phyloP scores from a whole-genome alignment of 176 grass and related monocot genomes.

The Eleusine coracana region DNA sequence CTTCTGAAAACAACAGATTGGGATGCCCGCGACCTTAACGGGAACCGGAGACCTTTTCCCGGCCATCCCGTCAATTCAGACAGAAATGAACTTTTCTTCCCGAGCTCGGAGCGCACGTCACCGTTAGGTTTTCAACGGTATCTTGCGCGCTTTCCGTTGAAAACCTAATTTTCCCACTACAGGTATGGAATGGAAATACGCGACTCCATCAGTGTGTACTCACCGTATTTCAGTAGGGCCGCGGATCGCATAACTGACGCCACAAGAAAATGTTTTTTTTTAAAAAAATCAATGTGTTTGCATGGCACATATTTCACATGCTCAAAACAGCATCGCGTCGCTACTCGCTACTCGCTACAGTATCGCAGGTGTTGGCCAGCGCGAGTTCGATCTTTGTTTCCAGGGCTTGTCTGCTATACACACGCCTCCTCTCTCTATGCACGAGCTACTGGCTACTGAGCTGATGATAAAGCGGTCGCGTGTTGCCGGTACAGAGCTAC shows the following conservation, averaged over 20 bases:
- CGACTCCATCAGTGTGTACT: neutral
- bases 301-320: neutral
- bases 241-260: neutral
- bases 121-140: neutral
- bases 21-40: neutral
- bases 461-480: too few species aligned
- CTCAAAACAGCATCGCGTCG: neutral
- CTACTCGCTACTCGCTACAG: neutral
- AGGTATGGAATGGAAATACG: neutral
- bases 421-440: neutral
- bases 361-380: neutral
- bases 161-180: neutral
- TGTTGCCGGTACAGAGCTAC: too few species aligned
- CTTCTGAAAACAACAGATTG: too few species aligned
- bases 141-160: too few species aligned
- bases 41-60: neutral
- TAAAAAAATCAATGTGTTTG: neutral
- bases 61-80: neutral
- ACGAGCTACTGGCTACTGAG: neutral
- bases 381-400: neutral
- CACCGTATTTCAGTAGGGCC: neutral
- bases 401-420: neutral
- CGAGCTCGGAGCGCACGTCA: neutral
- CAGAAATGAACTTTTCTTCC: conserved; percentile 1
- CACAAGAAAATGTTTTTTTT: neutral